phyloP scores from a whole-genome alignment of 1,284 basidiomycete species.

The Apiotrichum siamense region DNA sequence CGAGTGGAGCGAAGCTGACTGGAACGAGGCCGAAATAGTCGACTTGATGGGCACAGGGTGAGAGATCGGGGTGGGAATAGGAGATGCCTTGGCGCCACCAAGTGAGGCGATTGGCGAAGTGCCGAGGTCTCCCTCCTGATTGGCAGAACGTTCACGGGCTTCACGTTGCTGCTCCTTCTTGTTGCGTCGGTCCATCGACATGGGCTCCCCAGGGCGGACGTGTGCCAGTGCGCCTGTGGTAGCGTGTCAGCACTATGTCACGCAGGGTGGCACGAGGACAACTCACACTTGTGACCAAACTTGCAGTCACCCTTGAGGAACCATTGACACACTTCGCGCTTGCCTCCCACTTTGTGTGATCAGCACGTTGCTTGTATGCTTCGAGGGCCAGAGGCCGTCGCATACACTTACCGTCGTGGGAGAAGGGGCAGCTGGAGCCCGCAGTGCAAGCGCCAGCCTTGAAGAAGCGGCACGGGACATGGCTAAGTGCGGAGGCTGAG shows the following conservation, averaged over 20 bases:
- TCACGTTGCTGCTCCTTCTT: conserved; percentile 88
- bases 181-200: conserved; percentile 96
- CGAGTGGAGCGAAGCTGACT: conserved; percentile 20
- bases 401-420: conserved; percentile 54
- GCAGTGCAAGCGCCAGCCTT: conserved; percentile 89
- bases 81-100: not conserved
- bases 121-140: conserved; percentile 8
- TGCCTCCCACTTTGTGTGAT: conserved; percentile 58
- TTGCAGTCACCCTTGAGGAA: conserved; percentile 82
- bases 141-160: conserved; percentile 34
- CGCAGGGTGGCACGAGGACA: not conserved
- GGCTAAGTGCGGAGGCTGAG: conserved; percentile 56
- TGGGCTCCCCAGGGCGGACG: conserved; percentile 81
- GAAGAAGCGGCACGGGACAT: conserved; percentile 98
- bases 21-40: conserved; percentile 34
- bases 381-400: not conserved
- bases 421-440: conserved; percentile 92
- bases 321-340: conserved; percentile 92
- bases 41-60: conserved; percentile 42
- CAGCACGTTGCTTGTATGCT: not conserved
- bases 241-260: conserved; percentile 3
- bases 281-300: conserved; percentile 86
- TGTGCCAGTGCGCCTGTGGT: conserved; percentile 68
- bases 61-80: conserved; percentile 14
- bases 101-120: conserved; percentile 5